phyloP scores from a whole-genome alignment of 2,329 filamentous ascomycete species.

The Teratosphaeria destructans region DNA sequence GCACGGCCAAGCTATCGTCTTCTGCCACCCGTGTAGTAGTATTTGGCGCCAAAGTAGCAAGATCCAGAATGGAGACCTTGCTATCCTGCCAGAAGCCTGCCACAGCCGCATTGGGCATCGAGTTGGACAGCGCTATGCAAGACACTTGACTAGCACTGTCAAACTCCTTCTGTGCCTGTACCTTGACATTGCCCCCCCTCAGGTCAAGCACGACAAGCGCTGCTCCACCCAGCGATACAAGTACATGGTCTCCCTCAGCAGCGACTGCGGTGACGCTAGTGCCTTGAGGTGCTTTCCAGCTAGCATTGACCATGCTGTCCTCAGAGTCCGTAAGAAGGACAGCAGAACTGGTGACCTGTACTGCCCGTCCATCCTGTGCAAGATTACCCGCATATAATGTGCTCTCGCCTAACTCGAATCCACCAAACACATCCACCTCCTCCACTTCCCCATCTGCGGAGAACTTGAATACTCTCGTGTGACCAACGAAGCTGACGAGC shows the following conservation, averaged over 20 bases:
- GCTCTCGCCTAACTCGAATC: conserved; percentile 56
- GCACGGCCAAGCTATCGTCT: conserved; percentile 59
- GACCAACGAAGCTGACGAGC: conserved; percentile 68
- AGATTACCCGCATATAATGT: conserved; percentile 65
- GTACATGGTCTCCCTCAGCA: conserved; percentile 56
- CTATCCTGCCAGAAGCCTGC: conserved; percentile 84
- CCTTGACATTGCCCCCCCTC: conserved; percentile 43
- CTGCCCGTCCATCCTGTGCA: conserved; percentile 42
- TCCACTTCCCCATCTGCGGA: conserved; percentile 64
- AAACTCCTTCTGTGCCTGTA: conserved; percentile 51
- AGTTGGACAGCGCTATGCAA: conserved; percentile 64
- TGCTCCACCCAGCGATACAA: conserved; percentile 69
- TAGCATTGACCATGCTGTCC: conserved; percentile 35
- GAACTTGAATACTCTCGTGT: conserved; percentile 77
- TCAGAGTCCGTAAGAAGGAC: conserved; percentile 55
- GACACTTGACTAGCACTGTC: conserved; percentile 66
- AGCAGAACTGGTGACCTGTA: conserved; percentile 64
- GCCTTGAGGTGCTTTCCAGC: conserved; percentile 45
- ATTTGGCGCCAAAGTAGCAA: conserved; percentile 52
- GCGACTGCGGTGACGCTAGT: conserved; percentile 65
- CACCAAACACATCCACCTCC: conserved; percentile 67
- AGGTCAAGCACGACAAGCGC: conserved; percentile 56
- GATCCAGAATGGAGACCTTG: conserved; percentile 61
- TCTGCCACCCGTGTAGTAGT: conserved; percentile 48
- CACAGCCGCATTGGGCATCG: conserved; percentile 57